Evolutionary conservation across 805 yeast species (phyloP), one percentile per base, ranked within the genome.

Genomic region (Starmerella gropengiesseri): DNA sequence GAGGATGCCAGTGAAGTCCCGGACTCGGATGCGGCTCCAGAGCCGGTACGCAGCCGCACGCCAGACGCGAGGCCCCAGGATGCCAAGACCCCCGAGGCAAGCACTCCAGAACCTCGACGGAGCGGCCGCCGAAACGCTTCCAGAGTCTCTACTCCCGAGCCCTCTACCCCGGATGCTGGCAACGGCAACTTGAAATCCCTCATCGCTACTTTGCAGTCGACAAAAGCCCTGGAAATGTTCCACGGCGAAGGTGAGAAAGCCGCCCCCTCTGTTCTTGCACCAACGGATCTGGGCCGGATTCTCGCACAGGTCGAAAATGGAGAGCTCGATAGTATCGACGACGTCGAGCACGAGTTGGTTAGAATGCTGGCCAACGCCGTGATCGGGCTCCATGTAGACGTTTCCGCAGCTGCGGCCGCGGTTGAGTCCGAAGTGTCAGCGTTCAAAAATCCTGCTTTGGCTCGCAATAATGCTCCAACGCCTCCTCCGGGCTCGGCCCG

Each of bases 351-450:
- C 11, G 46, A 43, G 25, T 43, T 46, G 13, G 6, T 31, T 4
- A 29, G 21, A 17, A 35, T 46, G 42, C 28, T 46, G 27, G 49
- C 49, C 11, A 46, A 46, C 28, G 41, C 42, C 13, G 47, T 33
- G 19, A 32, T 46, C 43, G 25, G 34, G 17, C 14, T n/a, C 1
- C 16, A 8, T 3, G 25, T 25, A 17, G 27, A 20, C 18, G 35
- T 35, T n/a, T 14, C n/a, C 9, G 42, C 37, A 5, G 40, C 40
- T 4, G 17, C 33, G 4, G 17, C 19, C 9, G 31, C 17, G 12
- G 16, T 45, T 7, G 33, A 7, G 20, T 12, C 22, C 2, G 39
- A 34, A 5, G 9, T 35, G 16, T 28, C 43, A 11, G 5, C 8
- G 11, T 31, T 23, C 37, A 37, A 23, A 7, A 29, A 35, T 5